phyloP scores from a whole-genome alignment of 2,329 filamentous ascomycete genomes.

The Chaetomiaceae sp. region DNA sequence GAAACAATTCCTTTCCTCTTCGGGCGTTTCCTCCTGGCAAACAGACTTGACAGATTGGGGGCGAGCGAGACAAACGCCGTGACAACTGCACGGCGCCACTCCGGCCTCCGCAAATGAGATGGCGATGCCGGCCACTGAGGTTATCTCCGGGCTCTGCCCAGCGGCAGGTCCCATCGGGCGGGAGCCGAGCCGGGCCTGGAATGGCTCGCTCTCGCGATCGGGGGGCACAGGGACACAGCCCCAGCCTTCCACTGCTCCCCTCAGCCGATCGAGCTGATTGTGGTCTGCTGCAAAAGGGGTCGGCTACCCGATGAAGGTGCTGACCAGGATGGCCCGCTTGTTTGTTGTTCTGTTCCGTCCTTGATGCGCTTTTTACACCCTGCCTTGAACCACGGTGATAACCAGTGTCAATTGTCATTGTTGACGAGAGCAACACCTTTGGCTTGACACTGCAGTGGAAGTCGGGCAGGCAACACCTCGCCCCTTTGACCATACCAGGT shows the following conservation, averaged over 20 bases:
- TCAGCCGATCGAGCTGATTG: background rate
- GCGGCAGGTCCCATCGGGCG: no score
- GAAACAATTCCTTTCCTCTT: background rate
- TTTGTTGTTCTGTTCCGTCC: background rate
- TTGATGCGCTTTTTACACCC: background rate
- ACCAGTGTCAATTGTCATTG: background rate
- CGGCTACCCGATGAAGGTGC: background rate
- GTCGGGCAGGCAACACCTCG: background rate
- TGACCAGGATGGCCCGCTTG: background rate
- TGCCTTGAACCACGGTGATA: background rate
- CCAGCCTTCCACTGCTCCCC: conserved; percentile 5
- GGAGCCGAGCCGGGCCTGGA: background rate
- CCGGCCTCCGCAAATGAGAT: background rate
- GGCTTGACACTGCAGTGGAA: conserved; percentile 12
- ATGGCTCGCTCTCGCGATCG: background rate
- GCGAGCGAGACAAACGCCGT: background rate
- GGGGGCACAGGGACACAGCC: conserved; percentile 13
- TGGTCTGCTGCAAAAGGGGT: background rate
- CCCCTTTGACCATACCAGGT: background rate
- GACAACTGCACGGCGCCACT: background rate
- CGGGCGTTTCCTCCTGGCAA: background rate
- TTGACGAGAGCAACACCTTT: background rate
- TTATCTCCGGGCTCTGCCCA: conserved; percentile 1
- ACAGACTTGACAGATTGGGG: background rate
- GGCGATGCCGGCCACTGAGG: background rate